Conservation (phyloP, 2,329 filamentous ascomycete genomes). For the Byssochlamys sp. region DNA sequence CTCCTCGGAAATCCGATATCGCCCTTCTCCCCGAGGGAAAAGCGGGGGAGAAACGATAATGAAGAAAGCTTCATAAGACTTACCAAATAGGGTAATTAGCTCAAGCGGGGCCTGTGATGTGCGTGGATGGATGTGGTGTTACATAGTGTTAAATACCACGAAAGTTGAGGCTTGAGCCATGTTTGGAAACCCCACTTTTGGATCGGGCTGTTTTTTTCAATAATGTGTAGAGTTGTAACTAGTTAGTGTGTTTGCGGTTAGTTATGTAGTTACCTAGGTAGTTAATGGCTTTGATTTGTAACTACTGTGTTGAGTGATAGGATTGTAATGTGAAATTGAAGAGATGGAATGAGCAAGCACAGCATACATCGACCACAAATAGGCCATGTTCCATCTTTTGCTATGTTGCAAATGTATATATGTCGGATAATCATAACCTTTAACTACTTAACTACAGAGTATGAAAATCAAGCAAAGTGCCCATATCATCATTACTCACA, state of each 20-base stretch:
- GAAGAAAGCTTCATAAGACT: neutral
- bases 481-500: slow-evolving; percentile 11
- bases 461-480: no score
- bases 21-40: neutral
- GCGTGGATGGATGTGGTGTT: neutral
- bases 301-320: no score
- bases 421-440: no score
- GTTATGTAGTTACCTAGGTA: no score
- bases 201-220: neutral
- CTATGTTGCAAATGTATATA: no score
- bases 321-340: no score
- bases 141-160: neutral
- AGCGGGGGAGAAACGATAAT: neutral
- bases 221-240: neutral
- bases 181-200: neutral
- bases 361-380: no score
- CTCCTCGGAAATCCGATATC: neutral
- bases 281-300: no score
- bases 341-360: no score
- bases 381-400: no score
- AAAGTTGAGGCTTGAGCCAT: neutral
- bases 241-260: neutral
- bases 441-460: no score
- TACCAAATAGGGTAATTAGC: neutral
- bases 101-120: neutral